A percentile compares a stretch with the other conserved stretches of the same genome.
Evolutionary conservation across 306 rosid genomes (phyloP).

Genomic region (Cicer arietinum): DNA sequence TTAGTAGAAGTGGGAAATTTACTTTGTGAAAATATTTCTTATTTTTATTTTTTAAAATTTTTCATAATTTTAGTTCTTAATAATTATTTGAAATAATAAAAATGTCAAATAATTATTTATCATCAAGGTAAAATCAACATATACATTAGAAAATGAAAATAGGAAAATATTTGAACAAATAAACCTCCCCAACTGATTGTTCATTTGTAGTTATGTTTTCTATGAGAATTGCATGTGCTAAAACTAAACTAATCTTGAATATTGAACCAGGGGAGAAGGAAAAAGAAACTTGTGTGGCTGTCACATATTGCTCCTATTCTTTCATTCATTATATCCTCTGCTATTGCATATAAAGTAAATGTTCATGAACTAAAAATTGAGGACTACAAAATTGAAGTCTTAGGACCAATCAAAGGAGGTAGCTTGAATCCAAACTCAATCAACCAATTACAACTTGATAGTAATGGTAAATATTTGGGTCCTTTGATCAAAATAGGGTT

Average conservation of each 20-base stretch:
- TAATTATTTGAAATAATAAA: too few species aligned
- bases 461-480: slow-evolving; percentile 45
- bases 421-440: slow-evolving; percentile 67
- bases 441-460: slow-evolving; percentile 50
- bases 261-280: slow-evolving; percentile 57
- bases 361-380: slow-evolving; percentile 41
- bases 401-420: slow-evolving; percentile 74
- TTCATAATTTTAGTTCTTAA: too few species aligned
- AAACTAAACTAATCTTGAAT: not conserved
- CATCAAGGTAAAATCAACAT: too few species aligned
- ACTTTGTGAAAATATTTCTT: too few species aligned
- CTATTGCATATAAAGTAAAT: slow-evolving; percentile 56
- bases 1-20: not conserved
- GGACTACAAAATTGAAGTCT: slow-evolving; percentile 61
- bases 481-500: slow-evolving; percentile 63
- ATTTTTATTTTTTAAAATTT: too few species aligned
- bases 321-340: slow-evolving; percentile 65
- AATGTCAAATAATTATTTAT: too few species aligned
- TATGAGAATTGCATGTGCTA: not conserved
- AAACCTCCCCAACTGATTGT: not conserved
- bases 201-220: not conserved
- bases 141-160: too few species aligned
- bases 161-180: too few species aligned
- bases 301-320: slow-evolving; percentile 70
- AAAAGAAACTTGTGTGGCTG: slow-evolving; percentile 70